Evolutionary conservation across 108 stramenopile genomes (phyloP), one percentile per base, ranked within the genome.

Genomic region (Chaetoceros muelleri): DNA sequence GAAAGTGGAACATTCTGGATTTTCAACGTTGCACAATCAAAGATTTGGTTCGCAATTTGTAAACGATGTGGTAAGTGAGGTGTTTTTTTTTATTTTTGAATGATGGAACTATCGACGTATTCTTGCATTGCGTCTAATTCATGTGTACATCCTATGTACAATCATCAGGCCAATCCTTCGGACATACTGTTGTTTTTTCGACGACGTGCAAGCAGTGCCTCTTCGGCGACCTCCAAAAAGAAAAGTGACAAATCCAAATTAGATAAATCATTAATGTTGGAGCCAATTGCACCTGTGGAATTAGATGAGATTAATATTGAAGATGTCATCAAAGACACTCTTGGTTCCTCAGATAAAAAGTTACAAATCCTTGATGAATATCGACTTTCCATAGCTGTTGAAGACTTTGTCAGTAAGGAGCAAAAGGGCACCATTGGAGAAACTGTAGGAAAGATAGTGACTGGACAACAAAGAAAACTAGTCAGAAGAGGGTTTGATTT

Each of bases 1-100:
- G 16, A 78, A 76, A 46, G 96, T 99, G 21, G 98, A 99, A 59
- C 95, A 97, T 60, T 67, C 95, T 26, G 94, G 94, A 18, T 97
- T 97, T 65, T 68, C 89, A 16, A 78, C 88, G 21, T 52, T 97
- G 50, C 94, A 90, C 64, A 94, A 92, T 69, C 92, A 95, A 61
- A 67, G 93, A 20, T 89, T 93, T 69, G 94, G 94, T 16, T 81
- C 85, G 17, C 75, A 73, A 30, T 98, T 94, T 70, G 82, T 95
- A 44, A 92, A 86, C 7, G 70, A 93, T 30, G 90, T 95, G 56
- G 69, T 70, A 48, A 62, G 70, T 73, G 21, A 44, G 20, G 21
- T 20, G 17, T 24, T 58, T 61, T 21, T 60, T 25, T 10, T 8
- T 28, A 51, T 20, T 52, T 52, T 58, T 20, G 44, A 25, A 21